phyloP scores from a whole-genome alignment of 371 early-diverging fungal species.

The Syncephalastrum monosporum region DNA sequence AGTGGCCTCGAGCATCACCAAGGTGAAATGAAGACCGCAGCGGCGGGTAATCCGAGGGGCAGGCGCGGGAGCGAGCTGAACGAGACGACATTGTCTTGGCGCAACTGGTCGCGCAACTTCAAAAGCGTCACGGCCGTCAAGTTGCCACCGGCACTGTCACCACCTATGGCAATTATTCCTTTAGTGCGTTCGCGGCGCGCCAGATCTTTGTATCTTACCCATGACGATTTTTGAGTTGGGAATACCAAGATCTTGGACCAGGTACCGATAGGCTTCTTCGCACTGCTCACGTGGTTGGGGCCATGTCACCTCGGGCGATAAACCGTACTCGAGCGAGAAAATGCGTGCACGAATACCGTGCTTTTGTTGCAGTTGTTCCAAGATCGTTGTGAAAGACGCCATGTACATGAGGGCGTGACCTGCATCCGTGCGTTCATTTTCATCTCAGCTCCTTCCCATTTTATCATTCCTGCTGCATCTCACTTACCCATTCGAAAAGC shows the following conservation, averaged over 20 bases:
- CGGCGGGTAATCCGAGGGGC: constrained; percentile 23
- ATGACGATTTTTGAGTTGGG: constrained; percentile 27
- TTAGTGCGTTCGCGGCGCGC: background rate
- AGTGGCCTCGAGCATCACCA: constrained; percentile 23
- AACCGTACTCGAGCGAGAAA: constrained; percentile 27
- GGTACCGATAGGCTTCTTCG: constrained; percentile 26
- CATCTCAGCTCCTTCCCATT: constrained; percentile 1
- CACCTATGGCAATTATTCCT: constrained; percentile 17
- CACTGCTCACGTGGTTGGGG: constrained; percentile 19
- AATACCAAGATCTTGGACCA: constrained; percentile 26
- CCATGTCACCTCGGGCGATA: constrained; percentile 18
- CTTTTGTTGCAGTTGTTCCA: constrained; percentile 19
- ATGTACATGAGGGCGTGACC: constrained; percentile 30
- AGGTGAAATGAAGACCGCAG: constrained; percentile 33
- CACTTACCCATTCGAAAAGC: constrained; percentile 25
- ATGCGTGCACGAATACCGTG: constrained; percentile 24
- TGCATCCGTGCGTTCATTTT: background rate
- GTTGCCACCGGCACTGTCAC: constrained; percentile 42
- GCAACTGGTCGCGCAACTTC: constrained; percentile 17
- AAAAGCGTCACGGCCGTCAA: constrained; percentile 21
- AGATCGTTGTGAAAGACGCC: constrained; percentile 23
- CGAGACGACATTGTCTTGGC: constrained; percentile 3
- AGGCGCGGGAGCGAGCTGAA: constrained; percentile 14
- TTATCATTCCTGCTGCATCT: background rate
- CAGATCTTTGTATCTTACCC: constrained; percentile 14